Base-by-base conservation (phyloP, 2,329 filamentous ascomycete genomes). In the Arthroderma sp. region DNA sequence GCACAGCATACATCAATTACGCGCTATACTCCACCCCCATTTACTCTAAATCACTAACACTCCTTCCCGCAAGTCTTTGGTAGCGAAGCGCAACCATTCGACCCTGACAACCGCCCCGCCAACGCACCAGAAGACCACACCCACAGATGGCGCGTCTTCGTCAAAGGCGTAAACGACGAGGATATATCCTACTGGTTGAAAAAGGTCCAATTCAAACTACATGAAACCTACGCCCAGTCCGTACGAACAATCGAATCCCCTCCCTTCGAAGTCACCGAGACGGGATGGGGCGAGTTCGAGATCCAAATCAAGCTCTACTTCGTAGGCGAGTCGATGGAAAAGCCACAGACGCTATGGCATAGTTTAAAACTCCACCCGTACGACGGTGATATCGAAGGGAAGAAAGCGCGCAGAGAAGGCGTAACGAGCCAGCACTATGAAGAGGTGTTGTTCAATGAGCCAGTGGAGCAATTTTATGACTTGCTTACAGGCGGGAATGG, bases 241-340 rank as follows among this genome's bases (percentile, higher is more conserved):
- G 75, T 91, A 22, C 83, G 91, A 54, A 94, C 83, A 61, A 72
- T 91, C 57, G 88, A 94, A 57, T 77, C 78, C 49, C 77, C 84
- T 58, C 87, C 71, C 7, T 98, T 95, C 57, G 72, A 85, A 57
- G 83, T 96, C 49, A 77, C 78, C 50, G 91, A 96, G 65, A 96
- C 91, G 0, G 91, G 91, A 40, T 98, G 93, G 85, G 91, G 91
- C 57, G 91, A 95, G 67, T 98, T 98, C 68, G 86, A 91, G 62
- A 93, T 98, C 57, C 85, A 88, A 50, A 83, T 98, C 60, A 87
- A 94, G 60, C 74, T 98, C 38, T 94, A 94, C 69, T 98, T 95
- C 65, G 80, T 85, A 45, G 80, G 83, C 45, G 84, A 93, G 60
- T 83, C 81, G 33, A 80, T 78, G 55, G 91, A 98, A 70, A 98